phyloP scores from a whole-genome alignment of 1,139 yeast species.

The Kurtzmaniella quercitrusa region DNA sequence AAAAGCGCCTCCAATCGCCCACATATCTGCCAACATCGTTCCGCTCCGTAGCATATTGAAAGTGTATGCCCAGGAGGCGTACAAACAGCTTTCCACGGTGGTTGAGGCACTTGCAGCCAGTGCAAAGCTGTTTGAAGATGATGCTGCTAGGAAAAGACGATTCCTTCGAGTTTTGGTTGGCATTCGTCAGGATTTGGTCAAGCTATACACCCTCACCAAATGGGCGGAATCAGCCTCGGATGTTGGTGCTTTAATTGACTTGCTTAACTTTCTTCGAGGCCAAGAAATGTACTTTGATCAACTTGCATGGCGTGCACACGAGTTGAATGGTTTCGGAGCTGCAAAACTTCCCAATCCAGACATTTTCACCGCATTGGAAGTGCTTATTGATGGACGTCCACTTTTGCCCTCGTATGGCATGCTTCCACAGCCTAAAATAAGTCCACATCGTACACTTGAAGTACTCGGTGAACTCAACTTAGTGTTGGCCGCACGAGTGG shows the following conservation, averaged over 20 bases:
- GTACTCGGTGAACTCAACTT: conserved; percentile 71
- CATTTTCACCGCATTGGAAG: conserved; percentile 80
- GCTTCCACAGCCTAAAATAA: conserved; percentile 46
- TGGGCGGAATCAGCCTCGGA: conserved; percentile 79
- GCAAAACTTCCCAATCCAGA: conserved; percentile 93
- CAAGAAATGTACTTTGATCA: conserved; percentile 76
- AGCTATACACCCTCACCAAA: conserved; percentile 77
- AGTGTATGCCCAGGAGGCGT: conserved; percentile 60
- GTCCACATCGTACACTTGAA: conserved; percentile 54
- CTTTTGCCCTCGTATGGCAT: conserved; percentile 65
- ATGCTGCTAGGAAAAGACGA: conserved; percentile 59
- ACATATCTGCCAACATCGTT: conserved; percentile 65
- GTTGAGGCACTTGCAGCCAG: conserved; percentile 50
- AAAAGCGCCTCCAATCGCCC: conserved; percentile 52
- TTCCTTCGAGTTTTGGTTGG: conserved; percentile 65
- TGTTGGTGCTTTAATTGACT: conserved; percentile 72
- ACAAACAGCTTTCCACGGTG: conserved; percentile 57
- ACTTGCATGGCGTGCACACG: conserved; percentile 45
- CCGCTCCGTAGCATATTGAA: conserved; percentile 58
- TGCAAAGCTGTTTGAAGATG: conserved; percentile 40
- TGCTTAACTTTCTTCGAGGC: conserved; percentile 75
- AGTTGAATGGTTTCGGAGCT: conserved; percentile 64
- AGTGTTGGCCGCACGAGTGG: conserved; percentile 69
- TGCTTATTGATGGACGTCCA: conserved; percentile 74
- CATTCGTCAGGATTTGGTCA: conserved; percentile 76